phyloP scores from a whole-genome alignment of 2,329 filamentous ascomycete species.

The Ascochyta clinopodiicola region DNA sequence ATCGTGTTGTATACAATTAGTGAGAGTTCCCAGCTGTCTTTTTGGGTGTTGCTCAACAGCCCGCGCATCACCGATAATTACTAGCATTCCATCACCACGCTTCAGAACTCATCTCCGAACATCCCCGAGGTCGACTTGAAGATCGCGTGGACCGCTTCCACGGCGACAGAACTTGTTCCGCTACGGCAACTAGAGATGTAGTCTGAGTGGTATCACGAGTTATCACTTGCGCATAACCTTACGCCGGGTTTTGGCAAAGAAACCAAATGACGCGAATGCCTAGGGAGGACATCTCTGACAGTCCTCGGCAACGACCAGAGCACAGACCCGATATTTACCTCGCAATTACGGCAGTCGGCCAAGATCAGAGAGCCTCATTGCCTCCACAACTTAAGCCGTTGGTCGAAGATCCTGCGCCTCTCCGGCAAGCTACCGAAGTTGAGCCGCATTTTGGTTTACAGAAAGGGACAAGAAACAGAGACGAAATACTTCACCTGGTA shows the following conservation, averaged over 20 bases:
- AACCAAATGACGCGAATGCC: constrained; percentile 2
- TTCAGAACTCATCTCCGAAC: constrained; percentile 62
- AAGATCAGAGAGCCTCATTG: constrained; percentile 2
- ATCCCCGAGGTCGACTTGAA: constrained; percentile 55
- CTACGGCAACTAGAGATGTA: constrained; percentile 61
- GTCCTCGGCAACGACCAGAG: neutral
- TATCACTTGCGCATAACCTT: constrained; percentile 45
- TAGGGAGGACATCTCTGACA: no score
- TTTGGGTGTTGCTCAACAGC: no score
- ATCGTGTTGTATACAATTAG: constrained; percentile 69
- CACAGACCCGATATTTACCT: neutral
- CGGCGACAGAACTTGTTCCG: constrained; percentile 63
- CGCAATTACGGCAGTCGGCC: neutral
- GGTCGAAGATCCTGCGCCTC: neutral
- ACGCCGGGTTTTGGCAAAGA: constrained; percentile 19
- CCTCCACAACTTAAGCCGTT: neutral
- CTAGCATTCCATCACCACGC: constrained; percentile 64
- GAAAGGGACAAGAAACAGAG: no score
- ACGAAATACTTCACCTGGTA: no score
- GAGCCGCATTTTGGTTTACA: neutral
- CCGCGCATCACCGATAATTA: constrained; percentile 66
- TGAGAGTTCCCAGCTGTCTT: constrained; percentile 44
- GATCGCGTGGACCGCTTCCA: constrained; percentile 67
- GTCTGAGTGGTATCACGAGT: constrained; percentile 57
- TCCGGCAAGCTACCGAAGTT: neutral